Percentiles rank a stretch among this genome's conserved stretches.
phyloP scores from a whole-genome alignment of 495 filamentous ascomycete species.

The Aspergillus indologenus region DNA sequence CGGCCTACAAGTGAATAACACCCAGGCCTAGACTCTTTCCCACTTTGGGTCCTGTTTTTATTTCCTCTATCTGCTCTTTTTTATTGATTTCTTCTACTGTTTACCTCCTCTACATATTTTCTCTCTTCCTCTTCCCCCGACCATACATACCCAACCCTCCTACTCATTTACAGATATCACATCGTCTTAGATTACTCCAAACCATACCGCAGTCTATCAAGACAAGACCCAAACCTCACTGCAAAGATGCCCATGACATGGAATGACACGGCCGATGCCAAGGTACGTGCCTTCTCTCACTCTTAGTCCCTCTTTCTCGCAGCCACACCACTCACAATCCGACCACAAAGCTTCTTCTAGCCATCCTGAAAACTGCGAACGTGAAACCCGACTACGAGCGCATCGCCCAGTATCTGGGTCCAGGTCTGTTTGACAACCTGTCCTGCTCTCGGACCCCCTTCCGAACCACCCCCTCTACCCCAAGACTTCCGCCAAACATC shows the following conservation, averaged over 20 bases:
- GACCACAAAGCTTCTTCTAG: constrained; percentile 25
- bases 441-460: neutral
- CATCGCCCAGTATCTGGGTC: constrained; percentile 28
- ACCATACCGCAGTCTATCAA: neutral
- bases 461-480: neutral
- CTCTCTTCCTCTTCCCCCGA: constrained; percentile 1
- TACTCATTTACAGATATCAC: neutral
- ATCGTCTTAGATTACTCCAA: neutral
- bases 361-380: constrained; percentile 22
- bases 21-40: neutral
- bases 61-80: neutral
- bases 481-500: too few species aligned
- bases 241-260: constrained; percentile 26
- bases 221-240: neutral
- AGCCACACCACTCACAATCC: neutral
- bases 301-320: neutral
- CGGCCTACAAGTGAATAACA: neutral
- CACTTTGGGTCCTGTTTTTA: too few species aligned
- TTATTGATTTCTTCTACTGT: neutral
- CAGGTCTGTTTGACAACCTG: constrained; percentile 16
- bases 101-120: neutral
- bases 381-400: constrained; percentile 21
- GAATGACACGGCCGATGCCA: constrained; percentile 26
- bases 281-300: constrained; percentile 15
- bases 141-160: neutral